phyloP scores from a whole-genome alignment of 163 green algal genomes.

The Scenedesmus sp. region DNA sequence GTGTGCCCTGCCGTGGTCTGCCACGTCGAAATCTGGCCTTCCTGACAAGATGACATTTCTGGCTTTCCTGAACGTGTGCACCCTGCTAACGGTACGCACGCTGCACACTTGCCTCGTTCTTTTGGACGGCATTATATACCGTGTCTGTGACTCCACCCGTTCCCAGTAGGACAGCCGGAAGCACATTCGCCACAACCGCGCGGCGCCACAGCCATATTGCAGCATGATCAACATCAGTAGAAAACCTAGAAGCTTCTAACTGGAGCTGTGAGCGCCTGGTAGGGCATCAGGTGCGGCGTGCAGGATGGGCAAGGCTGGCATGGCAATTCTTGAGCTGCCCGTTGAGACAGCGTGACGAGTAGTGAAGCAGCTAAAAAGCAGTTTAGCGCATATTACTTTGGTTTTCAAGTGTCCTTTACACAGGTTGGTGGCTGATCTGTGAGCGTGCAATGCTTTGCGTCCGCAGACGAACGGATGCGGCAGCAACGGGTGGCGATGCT shows the following conservation, averaged over 20 bases:
- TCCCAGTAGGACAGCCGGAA: neutral
- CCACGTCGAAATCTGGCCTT: slow-evolving; percentile 1
- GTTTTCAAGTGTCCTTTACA: neutral
- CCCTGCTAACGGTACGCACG: neutral
- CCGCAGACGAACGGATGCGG: neutral
- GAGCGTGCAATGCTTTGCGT: neutral
- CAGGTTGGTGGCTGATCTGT: neutral
- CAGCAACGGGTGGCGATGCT: neutral
- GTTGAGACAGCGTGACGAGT: no score
- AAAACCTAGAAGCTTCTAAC: neutral
- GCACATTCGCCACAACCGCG: neutral
- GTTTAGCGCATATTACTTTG: neutral
- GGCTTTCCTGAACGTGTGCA: neutral
- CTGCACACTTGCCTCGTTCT: neutral
- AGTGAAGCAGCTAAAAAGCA: neutral
- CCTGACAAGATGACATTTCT: slow-evolving; percentile 14
- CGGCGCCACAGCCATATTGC: neutral
- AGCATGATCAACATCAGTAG: neutral
- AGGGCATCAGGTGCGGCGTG: neutral
- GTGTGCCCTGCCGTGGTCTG: no score
- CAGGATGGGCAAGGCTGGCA: neutral
- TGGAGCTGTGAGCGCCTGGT: neutral
- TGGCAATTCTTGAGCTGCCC: neutral
- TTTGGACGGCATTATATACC: neutral
- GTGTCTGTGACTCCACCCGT: neutral